Conservation (phyloP, 2,329 filamentous ascomycete genomes). For the Elsinoe fawcettii region DNA sequence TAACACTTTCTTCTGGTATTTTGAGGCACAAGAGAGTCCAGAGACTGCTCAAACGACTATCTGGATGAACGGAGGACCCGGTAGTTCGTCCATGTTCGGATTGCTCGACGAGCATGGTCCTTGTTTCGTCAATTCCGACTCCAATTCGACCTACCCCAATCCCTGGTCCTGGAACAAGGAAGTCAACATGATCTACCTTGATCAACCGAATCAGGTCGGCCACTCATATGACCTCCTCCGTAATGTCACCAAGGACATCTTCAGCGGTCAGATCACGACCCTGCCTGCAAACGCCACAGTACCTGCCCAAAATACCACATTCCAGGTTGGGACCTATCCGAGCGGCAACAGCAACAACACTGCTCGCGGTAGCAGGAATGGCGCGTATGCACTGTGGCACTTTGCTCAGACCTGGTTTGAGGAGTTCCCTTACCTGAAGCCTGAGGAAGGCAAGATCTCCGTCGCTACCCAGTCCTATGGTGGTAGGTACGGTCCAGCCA, state of each 20-base stretch:
- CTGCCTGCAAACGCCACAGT: constrained; percentile 31
- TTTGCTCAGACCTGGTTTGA: constrained; percentile 49
- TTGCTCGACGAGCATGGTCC: constrained; percentile 55
- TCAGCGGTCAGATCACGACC: constrained; percentile 22
- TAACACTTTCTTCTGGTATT: constrained; percentile 61
- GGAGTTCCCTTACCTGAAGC: constrained; percentile 28
- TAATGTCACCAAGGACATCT: constrained; percentile 27
- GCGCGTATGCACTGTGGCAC: constrained; percentile 51
- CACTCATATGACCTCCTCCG: constrained; percentile 34
- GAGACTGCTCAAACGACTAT: constrained; percentile 49
- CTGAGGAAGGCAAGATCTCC: constrained; percentile 48
- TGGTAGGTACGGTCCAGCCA: constrained; percentile 61
- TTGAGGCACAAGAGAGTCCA: constrained; percentile 47
- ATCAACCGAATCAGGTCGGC: constrained; percentile 54
- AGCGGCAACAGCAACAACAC: constrained; percentile 38
- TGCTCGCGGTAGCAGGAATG: constrained; percentile 26
- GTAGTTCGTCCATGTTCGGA: constrained; percentile 56
- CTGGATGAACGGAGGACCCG: constrained; percentile 62
- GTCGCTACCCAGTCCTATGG: constrained; percentile 57
- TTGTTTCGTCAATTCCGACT: constrained; percentile 47
- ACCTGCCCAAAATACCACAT: constrained; percentile 27
- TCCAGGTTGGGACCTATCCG: constrained; percentile 50
- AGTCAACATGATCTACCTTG: constrained; percentile 53
- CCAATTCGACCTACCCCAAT: constrained; percentile 45
- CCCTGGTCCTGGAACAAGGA: constrained; percentile 57